Evolutionary conservation across 2,329 filamentous ascomycete genomes (phyloP).

Genomic region (Trichoderma guizhouense): DNA sequence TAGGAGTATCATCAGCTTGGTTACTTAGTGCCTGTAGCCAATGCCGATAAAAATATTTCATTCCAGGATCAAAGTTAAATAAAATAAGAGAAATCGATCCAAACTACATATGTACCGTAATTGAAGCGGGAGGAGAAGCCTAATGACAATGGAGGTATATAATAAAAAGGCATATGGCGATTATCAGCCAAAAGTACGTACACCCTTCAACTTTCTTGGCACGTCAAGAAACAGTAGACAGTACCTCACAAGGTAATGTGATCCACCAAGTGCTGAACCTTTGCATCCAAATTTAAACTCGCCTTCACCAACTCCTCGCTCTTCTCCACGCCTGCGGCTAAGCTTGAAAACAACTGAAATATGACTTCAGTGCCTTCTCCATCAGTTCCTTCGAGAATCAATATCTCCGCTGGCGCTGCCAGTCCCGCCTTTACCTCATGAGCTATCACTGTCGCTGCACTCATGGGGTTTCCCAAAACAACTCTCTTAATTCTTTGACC

Average conservation of each 20-base stretch:
- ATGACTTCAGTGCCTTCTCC: not conserved
- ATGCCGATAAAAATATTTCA: not conserved
- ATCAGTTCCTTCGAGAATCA: not conserved
- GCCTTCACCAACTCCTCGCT: not conserved
- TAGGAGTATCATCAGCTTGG: not conserved
- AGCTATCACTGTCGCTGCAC: not conserved
- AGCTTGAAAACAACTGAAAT: not conserved
- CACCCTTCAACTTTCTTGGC: not conserved
- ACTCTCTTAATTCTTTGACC: not conserved
- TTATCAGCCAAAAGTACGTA: not conserved
- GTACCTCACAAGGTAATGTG: not conserved
- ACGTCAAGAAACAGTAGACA: not conserved
- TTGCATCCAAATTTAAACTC: not conserved
- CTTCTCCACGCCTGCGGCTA: not conserved
- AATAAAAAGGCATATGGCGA: not conserved
- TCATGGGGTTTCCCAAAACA: not conserved
- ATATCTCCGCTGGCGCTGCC: not conserved
- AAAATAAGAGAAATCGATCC: too few species aligned
- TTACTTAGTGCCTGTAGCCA: not conserved
- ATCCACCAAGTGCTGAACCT: not conserved
- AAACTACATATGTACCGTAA: too few species aligned
- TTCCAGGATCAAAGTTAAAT: too few species aligned
- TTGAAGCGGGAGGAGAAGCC: not conserved
- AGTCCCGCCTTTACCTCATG: not conserved
- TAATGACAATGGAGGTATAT: not conserved